Evolutionary conservation across 257 asterid species (phyloP), one percentile per base, ranked within the genome.

Genomic region (Coffea eugenioides): DNA sequence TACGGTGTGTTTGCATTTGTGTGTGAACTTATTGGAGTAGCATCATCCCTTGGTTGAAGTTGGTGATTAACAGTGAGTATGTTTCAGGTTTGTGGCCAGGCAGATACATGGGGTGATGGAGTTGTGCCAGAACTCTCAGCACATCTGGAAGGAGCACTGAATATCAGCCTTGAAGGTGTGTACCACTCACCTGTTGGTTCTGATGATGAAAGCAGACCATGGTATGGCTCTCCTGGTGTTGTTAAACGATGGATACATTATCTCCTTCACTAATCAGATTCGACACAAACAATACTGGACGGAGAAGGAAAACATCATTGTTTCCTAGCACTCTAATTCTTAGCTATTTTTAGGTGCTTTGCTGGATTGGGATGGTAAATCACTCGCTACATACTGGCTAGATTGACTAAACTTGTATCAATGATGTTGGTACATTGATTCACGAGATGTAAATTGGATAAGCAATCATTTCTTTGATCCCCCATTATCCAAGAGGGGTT

Each of bases 101-200:
- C 95, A 43, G 95, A 91, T 75, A 96, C 92, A 70, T 93, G 97
- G 97, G 98, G 98, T 3, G 98, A 94, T 66, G 97, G 97, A 46
- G 92, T 94, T 21, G 97, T 93, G 80, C 98, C 98, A 8, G 98
- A 88, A 81, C 83, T 90, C 79, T 91, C 98, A n/a, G 97, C 97
- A 64, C 97, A 94, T 88, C 81, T 94, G 15, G 93, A 91, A 78
- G 98, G 98, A 20, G 98, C 98, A 21, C 86, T 93, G 41, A 95
- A 95, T 78, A 81, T 94, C 71, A 95, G 84, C 61, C 69, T 91
- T 45, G 97, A 93, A 5, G 93, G 98, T 34, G 97, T 92, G 8
- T 95, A 92, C 81, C 98, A 95, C 79, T 93, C 97, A 0, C 97
- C 97, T 0, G 97, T 93, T 18, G 98, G 97, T 43, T 91, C 98